Evolutionary conservation across 129 eudicot species (phyloP), one percentile per base, ranked within the genome.

Genomic region (Helianthus tuberosus): DNA sequence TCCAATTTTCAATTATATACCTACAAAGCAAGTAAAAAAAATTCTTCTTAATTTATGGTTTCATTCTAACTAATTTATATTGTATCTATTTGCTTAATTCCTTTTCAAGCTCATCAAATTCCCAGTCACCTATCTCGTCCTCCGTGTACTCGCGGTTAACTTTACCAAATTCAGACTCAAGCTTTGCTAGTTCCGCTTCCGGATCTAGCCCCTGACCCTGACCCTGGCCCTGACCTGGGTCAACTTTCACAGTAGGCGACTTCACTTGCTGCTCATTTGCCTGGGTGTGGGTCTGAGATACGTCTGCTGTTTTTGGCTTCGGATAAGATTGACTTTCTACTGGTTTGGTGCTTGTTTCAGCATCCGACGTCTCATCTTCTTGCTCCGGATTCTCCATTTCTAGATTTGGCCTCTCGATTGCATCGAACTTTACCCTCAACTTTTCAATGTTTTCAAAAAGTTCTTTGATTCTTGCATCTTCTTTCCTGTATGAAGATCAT

Each of bases 51-150:
- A 43, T 43, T 43, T 43, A 43, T 43, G 47, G 47, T 67, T 76
- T 66, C 68, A 76, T 68, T 68, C 39, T 76, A 54, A 9, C 47
- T 46, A 44, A 27, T 11, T 10, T n/a, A 50, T 54, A 20, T 11
- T 25, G 13, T 62, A 59, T 15, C 71, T 75, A 81, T 69, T 81
- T 81, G 84, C 80, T 86, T 84, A 91, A 76, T 60, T 94, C 96
- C 75, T 81, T 83, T 72, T 94, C 97, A 48, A 94, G 97, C 87
- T 94, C 99, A 48, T 91, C 99, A 52, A 94, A 86, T 67, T 94
- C 97, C 97, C 96, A 90, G 68, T 76, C 97, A 16, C 91, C 86
- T 14, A 90, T 75, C 77, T 94, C 99, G 52, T 90, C 97, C 36
- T 91, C 78, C 11, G 93, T 76, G 81, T 88, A 93, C 32, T 86